Evolutionary conservation across 331 rosid species (phyloP), one percentile per base, ranked within the genome.

Genomic region (Ulmus americana): DNA sequence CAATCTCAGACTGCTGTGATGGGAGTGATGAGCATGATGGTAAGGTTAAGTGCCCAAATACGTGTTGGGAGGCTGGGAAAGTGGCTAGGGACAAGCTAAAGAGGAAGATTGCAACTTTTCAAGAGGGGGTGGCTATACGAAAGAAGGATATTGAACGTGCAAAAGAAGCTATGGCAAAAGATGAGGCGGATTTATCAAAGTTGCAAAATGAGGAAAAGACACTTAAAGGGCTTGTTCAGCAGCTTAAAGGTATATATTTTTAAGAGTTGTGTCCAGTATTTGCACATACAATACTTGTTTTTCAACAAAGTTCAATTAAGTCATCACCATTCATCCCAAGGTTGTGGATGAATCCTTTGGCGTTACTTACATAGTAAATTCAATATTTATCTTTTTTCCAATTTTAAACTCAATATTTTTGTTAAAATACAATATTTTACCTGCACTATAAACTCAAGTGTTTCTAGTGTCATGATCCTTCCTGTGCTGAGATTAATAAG

Each of bases 31-130:
- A 94, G 76, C 90, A 87, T 74, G 88, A 85, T 44, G 81, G 84
- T 68, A 75, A 77, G 73, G 87, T 79, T 7, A 79, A 81, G 64
- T 94, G 99, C 80, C 81, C 85, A 74, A 94, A 87, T 80, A 85
- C 88, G 35, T 94, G 99, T 85, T 94, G 99, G 99, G 91, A 90
- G 83, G 91, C 91, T 59, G 97, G 99, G 71, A 87, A 84, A 85
- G 91, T 70, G 70, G 95, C 95, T 11, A 84, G 97, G 63, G 85
- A 85, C 63, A 87, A 80, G 79, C 80, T 94, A 70, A 78, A 67
- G 58, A 90, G 60, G 71, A 94, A 84, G 85, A 90, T 94, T 70
- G 73, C 77, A 12, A 87, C 95, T 39, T 87, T 79, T 75, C 81
- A 79, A 76, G 97, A 90, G 51, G 99, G 99, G 6, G 80, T 81